Evolutionary conservation across 306 rosid genomes (phyloP).

Genomic region (Sicyos baderoa): DNA sequence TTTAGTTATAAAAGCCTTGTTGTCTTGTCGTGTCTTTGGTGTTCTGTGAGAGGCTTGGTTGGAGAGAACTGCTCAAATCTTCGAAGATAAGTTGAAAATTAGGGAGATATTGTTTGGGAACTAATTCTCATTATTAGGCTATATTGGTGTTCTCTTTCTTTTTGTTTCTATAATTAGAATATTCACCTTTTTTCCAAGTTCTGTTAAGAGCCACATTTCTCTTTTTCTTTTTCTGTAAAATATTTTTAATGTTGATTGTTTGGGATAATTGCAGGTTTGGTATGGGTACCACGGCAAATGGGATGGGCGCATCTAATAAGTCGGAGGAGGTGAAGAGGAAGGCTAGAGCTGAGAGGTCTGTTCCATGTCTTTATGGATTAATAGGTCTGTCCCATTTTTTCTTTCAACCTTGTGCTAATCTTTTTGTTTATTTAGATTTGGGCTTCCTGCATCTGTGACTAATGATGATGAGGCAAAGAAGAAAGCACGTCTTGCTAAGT

Average conservation of each 20-base stretch:
- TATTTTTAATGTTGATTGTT: background rate
- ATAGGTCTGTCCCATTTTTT: background rate
- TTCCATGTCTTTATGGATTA: background rate
- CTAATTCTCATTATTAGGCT: background rate
- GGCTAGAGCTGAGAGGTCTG: conserved; percentile 87
- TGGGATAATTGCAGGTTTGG: conserved; percentile 48
- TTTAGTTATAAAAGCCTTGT: background rate
- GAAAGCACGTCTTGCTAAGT: conserved; percentile 79
- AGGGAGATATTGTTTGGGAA: background rate
- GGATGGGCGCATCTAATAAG: conserved; percentile 42
- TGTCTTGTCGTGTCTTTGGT: background rate
- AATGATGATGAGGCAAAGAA: conserved; percentile 58
- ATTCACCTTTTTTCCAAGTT: background rate
- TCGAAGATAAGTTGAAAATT: background rate
- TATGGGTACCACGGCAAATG: conserved; percentile 34
- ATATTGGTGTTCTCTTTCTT: background rate
- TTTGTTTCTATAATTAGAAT: background rate
- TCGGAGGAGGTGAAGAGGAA: conserved; percentile 74
- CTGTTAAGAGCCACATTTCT: no score
- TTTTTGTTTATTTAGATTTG: conserved; percentile 46
- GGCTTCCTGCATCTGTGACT: conserved; percentile 40
- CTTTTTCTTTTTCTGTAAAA: background rate
- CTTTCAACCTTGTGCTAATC: background rate
- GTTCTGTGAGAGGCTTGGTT: background rate
- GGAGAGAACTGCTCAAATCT: background rate